Percentiles rank a stretch among this genome's conserved stretches.
phyloP scores from a whole-genome alignment of 192 early-diverging fungal genomes.

The Backusella australiensis region DNA sequence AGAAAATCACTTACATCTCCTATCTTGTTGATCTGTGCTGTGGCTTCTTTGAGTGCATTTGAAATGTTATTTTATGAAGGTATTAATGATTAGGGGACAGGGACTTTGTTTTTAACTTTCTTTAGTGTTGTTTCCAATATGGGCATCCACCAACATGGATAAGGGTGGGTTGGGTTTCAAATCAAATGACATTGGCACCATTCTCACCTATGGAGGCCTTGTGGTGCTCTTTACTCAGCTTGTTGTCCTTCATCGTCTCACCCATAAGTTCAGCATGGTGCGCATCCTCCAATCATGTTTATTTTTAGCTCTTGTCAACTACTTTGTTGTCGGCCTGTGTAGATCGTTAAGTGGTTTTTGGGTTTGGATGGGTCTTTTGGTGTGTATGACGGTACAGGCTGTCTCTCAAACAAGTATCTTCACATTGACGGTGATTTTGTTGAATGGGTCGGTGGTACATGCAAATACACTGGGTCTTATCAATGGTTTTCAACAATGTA shows the following conservation, averaged over 20 bases:
- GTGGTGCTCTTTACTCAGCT: slow-evolving; percentile 50
- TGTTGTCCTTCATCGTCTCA: slow-evolving; percentile 40
- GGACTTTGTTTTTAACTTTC: not conserved
- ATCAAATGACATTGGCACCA: slow-evolving; percentile 47
- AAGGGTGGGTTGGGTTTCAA: slow-evolving; percentile 54
- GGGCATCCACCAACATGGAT: slow-evolving; percentile 17
- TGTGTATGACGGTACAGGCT: slow-evolving; percentile 14
- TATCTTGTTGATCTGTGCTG: slow-evolving; percentile 13
- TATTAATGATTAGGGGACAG: not conserved
- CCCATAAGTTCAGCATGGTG: slow-evolving; percentile 42
- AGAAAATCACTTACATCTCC: slow-evolving; percentile 17
- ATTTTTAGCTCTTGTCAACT: not conserved
- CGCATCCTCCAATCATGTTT: slow-evolving; percentile 41
- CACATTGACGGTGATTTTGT: slow-evolving; percentile 42
- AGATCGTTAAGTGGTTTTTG: slow-evolving; percentile 11
- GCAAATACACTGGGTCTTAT: slow-evolving; percentile 45
- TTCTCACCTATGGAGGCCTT: slow-evolving; percentile 40
- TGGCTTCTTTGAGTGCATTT: slow-evolving; percentile 6
- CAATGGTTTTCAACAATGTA: slow-evolving; percentile 56
- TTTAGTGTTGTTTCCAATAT: slow-evolving; percentile 26
- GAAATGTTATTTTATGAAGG: slow-evolving; percentile 32
- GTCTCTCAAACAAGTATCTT: slow-evolving; percentile 29
- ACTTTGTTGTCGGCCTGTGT: slow-evolving; percentile 13
- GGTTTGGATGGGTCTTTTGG: slow-evolving; percentile 30
- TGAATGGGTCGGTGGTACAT: slow-evolving; percentile 45